Conservation (phyloP, 2,329 filamentous ascomycete genomes). For the Talaromyces albobiverticillius region DNA sequence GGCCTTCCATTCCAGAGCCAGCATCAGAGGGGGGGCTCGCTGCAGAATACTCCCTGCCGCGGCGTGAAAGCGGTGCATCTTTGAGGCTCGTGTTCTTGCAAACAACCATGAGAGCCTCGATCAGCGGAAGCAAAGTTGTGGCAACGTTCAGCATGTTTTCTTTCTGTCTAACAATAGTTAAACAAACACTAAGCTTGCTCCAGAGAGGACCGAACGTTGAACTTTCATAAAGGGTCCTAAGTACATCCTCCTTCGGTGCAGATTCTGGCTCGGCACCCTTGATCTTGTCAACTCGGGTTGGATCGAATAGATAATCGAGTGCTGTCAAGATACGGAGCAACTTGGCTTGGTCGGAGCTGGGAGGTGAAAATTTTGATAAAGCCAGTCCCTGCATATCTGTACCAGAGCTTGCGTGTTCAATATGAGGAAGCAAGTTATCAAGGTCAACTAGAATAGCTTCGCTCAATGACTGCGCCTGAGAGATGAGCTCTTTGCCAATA, state of each 20-base stretch:
- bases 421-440: conserved; percentile 78
- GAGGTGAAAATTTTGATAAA: conserved; percentile 90
- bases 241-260: conserved; percentile 75
- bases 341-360: conserved; percentile 95
- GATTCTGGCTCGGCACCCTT: conserved; percentile 53
- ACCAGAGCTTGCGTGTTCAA: conserved; percentile 79
- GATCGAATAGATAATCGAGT: conserved; percentile 91
- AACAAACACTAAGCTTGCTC: conserved; percentile 85
- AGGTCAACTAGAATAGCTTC: conserved; percentile 82
- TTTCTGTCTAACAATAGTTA: conserved; percentile 82
- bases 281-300: conserved; percentile 60
- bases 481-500: conserved; percentile 90
- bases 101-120: conserved; percentile 97
- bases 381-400: conserved; percentile 95
- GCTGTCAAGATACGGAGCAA: conserved; percentile 87
- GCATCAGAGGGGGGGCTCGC: conserved; percentile 72
- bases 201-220: conserved; percentile 86
- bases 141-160: conserved; percentile 97
- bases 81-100: conserved; percentile 93
- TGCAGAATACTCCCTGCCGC: conserved; percentile 65
- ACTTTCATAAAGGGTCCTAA: conserved; percentile 86
- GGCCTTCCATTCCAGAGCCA: conserved; percentile 67
- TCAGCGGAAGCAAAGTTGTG: conserved; percentile 88
- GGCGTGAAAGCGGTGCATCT: conserved; percentile 56
- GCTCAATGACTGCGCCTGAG: conserved; percentile 79